Conservation (phyloP, 371 early-diverging fungal species). For the Entomophthora muscae region DNA sequence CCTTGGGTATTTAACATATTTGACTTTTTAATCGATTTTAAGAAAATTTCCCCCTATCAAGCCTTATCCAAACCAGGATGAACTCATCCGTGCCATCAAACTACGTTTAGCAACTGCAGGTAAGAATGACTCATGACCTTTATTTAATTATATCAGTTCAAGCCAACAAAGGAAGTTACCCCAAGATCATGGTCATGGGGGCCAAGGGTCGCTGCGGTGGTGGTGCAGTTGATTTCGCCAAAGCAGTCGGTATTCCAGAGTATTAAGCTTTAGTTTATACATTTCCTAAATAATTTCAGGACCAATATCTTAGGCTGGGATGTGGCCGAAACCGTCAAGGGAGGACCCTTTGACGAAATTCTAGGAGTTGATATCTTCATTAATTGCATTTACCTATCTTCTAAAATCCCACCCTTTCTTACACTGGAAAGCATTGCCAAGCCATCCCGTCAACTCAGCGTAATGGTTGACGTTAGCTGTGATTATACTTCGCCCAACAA, state of each 20-base stretch:
- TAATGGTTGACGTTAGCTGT: conserved; percentile 88
- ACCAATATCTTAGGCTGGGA: conserved; percentile 88
- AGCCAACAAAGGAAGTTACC: conserved; percentile 36
- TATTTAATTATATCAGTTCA: background rate
- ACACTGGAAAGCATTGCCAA: conserved; percentile 51
- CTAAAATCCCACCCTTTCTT: conserved; percentile 86
- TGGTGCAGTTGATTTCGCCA: conserved; percentile 75
- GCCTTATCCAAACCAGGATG: conserved; percentile 71
- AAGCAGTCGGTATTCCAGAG: conserved; percentile 70
- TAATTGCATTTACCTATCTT: conserved; percentile 91
- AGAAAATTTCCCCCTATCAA: conserved; percentile 43
- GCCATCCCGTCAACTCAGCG: conserved; percentile 45
- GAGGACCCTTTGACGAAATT: conserved; percentile 89
- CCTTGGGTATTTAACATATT: conserved; percentile 3
- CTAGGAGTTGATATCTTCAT: conserved; percentile 79
- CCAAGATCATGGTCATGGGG: conserved; percentile 91
- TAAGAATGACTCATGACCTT: conserved; percentile 14
- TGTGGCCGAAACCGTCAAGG: conserved; percentile 77
- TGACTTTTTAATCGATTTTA: conserved; percentile 10
- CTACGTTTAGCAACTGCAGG: conserved; percentile 46
- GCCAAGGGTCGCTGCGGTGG: conserved; percentile 91
- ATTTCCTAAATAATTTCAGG: conserved; percentile 12
- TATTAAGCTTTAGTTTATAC: conserved; percentile 12
- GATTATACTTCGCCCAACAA: conserved; percentile 94
- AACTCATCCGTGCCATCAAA: conserved; percentile 51